Evolutionary conservation across 495 filamentous ascomycete genomes (phyloP), one percentile per base, ranked within the genome.

Genomic region (Hypoxylon perforatum): DNA sequence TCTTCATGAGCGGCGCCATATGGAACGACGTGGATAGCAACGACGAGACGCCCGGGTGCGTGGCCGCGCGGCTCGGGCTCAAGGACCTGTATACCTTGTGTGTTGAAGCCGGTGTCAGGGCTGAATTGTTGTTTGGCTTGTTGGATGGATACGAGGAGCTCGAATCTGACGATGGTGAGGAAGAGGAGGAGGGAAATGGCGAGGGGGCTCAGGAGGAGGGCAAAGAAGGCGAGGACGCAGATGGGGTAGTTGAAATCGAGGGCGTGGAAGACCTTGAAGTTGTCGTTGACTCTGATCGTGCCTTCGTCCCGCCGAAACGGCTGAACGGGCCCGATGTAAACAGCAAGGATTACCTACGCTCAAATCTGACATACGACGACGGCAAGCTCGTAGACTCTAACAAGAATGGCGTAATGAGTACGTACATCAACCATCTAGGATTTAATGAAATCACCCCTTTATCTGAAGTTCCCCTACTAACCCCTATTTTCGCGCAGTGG

Each of bases 11-110:
- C 72, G 95, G 95, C 2, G 96, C 92, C 4, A 97, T 98, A 55
- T 99, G 95, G 95, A 99, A 99, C 77, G 93, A 97, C 75, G 80
- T 99, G 3, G 92, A 98, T 68, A 77, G 81, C 36, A 87, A 91
- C 44, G 84, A 90, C 57, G 93, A 98, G 83, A 99, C 96, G 12
- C 94, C 95, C 0, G 95, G 92, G 1, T 98, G 96, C 78, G 71
- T 97, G 15, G 95, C 95, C 10, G 80, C 80, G 38, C 80, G 93
- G 30, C 77, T 97, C 12, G 89, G 88, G 0, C 75, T 90, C 63
- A 79, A 71, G n/a, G 87, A 89, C 55, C 74, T 97, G 45, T 99
- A 99, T 73, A 86, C 91, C 17, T 71, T 94, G 35, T 88, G 94
- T 70, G 93, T 98, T 1, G 92, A 96, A 76, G 94, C 96, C 0